Conservation (phyloP, 2,329 filamentous ascomycete genomes). For the Chrysoporthe deuterocubensis region DNA sequence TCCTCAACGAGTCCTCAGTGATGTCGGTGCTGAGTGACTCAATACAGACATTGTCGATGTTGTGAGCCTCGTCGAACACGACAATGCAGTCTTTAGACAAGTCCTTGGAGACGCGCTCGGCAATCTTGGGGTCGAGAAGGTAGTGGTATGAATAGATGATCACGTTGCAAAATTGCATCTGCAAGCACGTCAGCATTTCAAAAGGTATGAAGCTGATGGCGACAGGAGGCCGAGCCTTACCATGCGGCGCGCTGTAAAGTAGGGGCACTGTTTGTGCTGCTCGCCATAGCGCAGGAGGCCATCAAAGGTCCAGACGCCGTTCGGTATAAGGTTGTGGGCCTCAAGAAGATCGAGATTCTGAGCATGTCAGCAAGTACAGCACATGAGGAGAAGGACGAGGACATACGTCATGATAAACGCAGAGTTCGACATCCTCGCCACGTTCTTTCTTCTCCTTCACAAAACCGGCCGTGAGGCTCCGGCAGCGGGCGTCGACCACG, state of each 20-base stretch:
- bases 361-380: constrained; percentile 16
- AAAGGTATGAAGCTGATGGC: constrained; percentile 1
- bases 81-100: constrained; percentile 98
- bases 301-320: constrained; percentile 95
- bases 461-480: constrained; percentile 94
- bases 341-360: constrained; percentile 93
- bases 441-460: constrained; percentile 97
- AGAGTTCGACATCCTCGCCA: constrained; percentile 91
- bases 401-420: constrained; percentile 88
- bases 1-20: constrained; percentile 90
- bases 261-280: constrained; percentile 94
- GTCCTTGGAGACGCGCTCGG: constrained; percentile 91
- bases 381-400: not conserved
- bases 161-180: constrained; percentile 99
- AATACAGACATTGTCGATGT: constrained; percentile 99
- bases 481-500: constrained; percentile 92
- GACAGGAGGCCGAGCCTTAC: constrained; percentile 48
- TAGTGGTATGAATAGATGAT: constrained; percentile 99
- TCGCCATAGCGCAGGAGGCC: constrained; percentile 88
- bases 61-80: constrained; percentile 98
- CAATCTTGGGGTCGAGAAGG: constrained; percentile 95
- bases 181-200: constrained; percentile 26
- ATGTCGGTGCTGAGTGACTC: constrained; percentile 96
- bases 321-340: constrained; percentile 90
- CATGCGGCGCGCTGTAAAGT: constrained; percentile 95